These are phyloP conservation scores for Clonostachys rhizophaga DNA, from an alignment of 2,329 filamentous ascomycete species.

Conservation along the genomic window DNA sequence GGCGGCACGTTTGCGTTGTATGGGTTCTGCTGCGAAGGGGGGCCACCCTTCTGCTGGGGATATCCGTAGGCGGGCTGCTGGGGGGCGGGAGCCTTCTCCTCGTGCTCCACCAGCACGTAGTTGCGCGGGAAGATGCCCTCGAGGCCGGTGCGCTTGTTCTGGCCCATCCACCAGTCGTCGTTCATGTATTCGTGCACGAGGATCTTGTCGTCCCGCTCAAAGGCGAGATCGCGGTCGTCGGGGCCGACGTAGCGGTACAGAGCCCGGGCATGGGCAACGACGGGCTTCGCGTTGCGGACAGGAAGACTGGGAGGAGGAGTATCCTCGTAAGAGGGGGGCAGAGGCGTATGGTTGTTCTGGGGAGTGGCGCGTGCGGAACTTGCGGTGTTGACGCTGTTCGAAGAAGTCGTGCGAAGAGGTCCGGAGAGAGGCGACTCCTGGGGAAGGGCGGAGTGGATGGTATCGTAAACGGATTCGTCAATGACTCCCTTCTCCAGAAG, in stretches of 20 bases:
- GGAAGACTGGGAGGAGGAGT: constrained; percentile 36
- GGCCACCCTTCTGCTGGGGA: constrained; percentile 28
- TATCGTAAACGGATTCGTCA: constrained; percentile 67
- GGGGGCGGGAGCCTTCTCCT: constrained; percentile 35
- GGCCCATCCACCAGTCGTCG: constrained; percentile 93
- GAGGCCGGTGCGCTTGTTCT: constrained; percentile 73
- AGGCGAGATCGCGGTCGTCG: constrained; percentile 76
- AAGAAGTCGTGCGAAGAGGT: constrained; percentile 28
- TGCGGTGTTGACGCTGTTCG: constrained; percentile 17
- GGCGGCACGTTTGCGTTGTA: constrained; percentile 69
- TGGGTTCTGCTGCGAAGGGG: constrained; percentile 49
- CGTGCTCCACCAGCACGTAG: constrained; percentile 75
- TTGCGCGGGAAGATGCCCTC: constrained; percentile 95
- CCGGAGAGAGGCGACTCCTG: constrained; percentile 58
- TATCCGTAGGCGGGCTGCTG: constrained; percentile 32
- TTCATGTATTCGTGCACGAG: constrained; percentile 91
- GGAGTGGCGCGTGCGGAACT: constrained; percentile 27
- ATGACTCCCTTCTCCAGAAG: constrained; percentile 82
- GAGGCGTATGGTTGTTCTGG: constrained; percentile 23
- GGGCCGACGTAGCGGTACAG: constrained; percentile 78
- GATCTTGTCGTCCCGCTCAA: constrained; percentile 77
- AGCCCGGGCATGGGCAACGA: constrained; percentile 71
- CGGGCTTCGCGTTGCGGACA: constrained; percentile 39
- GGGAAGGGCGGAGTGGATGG: constrained; percentile 71
- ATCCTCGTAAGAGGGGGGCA: constrained; percentile 47